Evolutionary conservation across 1,284 basidiomycete genomes (phyloP), one percentile per base, ranked within the genome.

Genomic region (Trichosporon sp.): DNA sequence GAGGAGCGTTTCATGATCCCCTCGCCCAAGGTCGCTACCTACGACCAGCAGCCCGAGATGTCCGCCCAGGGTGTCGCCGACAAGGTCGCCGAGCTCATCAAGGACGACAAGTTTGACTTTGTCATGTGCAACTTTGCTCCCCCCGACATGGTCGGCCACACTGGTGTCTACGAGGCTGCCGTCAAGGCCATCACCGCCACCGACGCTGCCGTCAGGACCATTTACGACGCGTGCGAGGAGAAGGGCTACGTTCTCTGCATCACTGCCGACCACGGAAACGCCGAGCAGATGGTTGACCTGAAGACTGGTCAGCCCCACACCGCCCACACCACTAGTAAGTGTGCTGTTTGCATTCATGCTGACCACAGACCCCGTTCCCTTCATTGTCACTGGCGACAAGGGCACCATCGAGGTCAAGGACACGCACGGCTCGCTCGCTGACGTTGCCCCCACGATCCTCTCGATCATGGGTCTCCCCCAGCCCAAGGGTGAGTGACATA

Each of bases 51-150:
- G 75, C 94, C 93, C 4, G 88, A 90, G 79, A 96, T 96, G 93
- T 91, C 89, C 81, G 92, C 90, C 3, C 90, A 92, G 77, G 88
- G 85, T 61, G 94, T 96, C 11, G 93, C 93, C 0, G 91, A 94
- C 80, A 93, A 93, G 84, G 93, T 96, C 12, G 92, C 92, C 2
- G 90, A 93, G 83, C 86, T 93, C n/a, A 88, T 96, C 75, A 88
- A 87, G 79, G 85, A 86, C 75, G 84, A 87, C 71, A 86, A 90
- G 71, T 87, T 91, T 78, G 91, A 95, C 68, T 95, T 96, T 81
- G 88, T 96, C 73, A 96, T 96, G 93, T 95, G 93, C 86, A 96
- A 95, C 85, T 95, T 95, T 84, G 94, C 94, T 32, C 94, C 94
- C 65, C 94, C 94, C 14, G 94, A 96, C 81, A 96, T 96, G 94